Evolutionary conservation across 768 basidiomycete species (phyloP), one percentile per base, ranked within the genome.

Genomic region (Calocera viscosa): DNA sequence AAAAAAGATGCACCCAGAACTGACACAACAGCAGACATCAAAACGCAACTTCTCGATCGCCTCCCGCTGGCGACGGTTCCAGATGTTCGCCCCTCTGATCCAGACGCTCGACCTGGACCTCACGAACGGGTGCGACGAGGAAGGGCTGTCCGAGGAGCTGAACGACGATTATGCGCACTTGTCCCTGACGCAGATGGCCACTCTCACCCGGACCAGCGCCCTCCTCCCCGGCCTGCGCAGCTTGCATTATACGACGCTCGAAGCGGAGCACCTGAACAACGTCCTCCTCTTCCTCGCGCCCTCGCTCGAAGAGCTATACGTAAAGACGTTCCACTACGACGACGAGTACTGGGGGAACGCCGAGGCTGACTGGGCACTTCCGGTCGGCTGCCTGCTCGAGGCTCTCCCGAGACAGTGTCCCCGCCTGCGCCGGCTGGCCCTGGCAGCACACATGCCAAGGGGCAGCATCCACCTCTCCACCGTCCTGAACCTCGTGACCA

Each of bases 51-150:
- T 16, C 30, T 60, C 53, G 26, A 60, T 60, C 53, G 53, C 53
- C 30, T 60, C 53, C 8, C 53, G 53, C 24, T 28, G 24, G 53
- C 24, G 53, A 19, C 24, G 53, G 19, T 60, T 60, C 53, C 53
- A 60, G 26, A 60, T 60, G 53, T 60, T 28, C 30, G 53, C 53
- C 14, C 53, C 53, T 11, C 53, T 60, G 5, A 30, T 60, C 7
- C 53, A 60, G 53, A 60, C 53, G 26, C 53, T 60, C 26, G 53
- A 60, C 53, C 30, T 60, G 53, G 53, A 60, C 53, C 53, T 60
- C 53, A 60, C 53, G 26, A 60, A 32, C 53, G 53, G 53, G 26
- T 12, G 11, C 14, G 53, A 60, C 30, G 53, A 60, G 30, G 53
- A 60, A 26, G 53, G 53, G 14, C 14, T 16, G 14, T 60, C 53